These are phyloP conservation scores for Penicillium bialowiezense DNA, from an alignment of 495 filamentous ascomycete species.

Conservation along the genomic window DNA sequence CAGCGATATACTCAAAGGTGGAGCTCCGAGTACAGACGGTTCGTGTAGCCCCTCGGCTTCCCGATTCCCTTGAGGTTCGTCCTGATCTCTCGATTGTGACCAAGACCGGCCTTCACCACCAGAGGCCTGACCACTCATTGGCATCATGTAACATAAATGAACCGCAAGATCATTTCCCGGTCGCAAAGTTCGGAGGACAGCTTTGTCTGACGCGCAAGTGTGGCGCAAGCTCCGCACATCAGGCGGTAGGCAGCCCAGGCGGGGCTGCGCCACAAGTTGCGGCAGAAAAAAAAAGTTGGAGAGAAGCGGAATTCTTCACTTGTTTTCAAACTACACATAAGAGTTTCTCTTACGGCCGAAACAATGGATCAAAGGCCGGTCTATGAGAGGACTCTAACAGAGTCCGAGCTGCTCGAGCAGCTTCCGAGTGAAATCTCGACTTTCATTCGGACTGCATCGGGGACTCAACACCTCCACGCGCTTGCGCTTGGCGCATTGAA, in stretches of 20 bases:
- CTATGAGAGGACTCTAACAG: constrained; percentile 44
- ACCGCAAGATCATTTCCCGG: constrained; percentile 15
- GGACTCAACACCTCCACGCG: constrained; percentile 65
- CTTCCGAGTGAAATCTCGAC: constrained; percentile 64
- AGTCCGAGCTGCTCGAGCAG: constrained; percentile 47
- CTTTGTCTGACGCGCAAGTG: constrained; percentile 13
- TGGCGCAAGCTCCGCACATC: constrained; percentile 27
- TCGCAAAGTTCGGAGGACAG: constrained; percentile 12
- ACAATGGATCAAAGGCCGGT: constrained; percentile 43
- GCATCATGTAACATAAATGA: constrained; percentile 25
- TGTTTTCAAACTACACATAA: constrained; percentile 22
- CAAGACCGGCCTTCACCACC: constrained; percentile 13
- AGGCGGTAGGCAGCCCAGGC: constrained; percentile 32
- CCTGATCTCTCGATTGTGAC: constrained; percentile 8
- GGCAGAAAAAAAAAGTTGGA: constrained; percentile 43
- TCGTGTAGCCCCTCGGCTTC: constrained; percentile 43
- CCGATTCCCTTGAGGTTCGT: constrained; percentile 23
- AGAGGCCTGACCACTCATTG: constrained; percentile 23
- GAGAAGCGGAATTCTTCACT: constrained; percentile 20
- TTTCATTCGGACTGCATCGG: constrained; percentile 59
- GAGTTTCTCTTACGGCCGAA: constrained; percentile 39
- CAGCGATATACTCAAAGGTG: constrained; percentile 5
- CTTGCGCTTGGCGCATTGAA: constrained; percentile 66
- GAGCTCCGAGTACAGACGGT: constrained; percentile 30
- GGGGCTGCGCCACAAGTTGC: constrained; percentile 30